Evolutionary conservation across 306 rosid species (phyloP).

Genomic region (Mucuna pruriens): DNA sequence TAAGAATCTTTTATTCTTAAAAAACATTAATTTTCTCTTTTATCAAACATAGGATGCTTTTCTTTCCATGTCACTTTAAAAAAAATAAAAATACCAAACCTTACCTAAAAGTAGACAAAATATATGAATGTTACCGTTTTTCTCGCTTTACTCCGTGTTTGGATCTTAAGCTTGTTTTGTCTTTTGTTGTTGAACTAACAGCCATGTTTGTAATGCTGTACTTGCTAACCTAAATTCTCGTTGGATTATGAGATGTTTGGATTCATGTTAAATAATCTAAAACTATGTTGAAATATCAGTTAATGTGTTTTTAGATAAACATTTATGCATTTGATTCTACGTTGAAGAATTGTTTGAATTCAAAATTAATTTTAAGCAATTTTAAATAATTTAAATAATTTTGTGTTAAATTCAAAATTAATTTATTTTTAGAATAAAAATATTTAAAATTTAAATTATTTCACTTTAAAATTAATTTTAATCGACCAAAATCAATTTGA

Average conservation of each 20-base stretch:
- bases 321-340: too few species aligned
- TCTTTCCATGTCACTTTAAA: not conserved
- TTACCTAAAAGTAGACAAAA: not conserved
- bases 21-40: not conserved
- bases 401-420: too few species aligned
- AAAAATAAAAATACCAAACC: not conserved
- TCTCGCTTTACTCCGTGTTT: not conserved
- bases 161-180: not conserved
- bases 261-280: too few species aligned
- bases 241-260: not conserved
- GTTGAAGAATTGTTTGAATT: not conserved
- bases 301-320: not conserved
- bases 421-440: too few species aligned
- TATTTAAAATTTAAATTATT: too few species aligned
- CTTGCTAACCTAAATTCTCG: not conserved
- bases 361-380: too few species aligned
- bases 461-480: not conserved
- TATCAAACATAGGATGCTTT: not conserved
- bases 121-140: not conserved
- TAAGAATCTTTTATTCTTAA: not conserved
- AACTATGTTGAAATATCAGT: not conserved
- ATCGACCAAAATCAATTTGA: too few species aligned
- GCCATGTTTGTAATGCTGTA: not conserved
- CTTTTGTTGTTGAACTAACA: not conserved
- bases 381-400: too few species aligned